Conservation (phyloP, 129 eudicot species). For the Tanacetum coccineum region DNA sequence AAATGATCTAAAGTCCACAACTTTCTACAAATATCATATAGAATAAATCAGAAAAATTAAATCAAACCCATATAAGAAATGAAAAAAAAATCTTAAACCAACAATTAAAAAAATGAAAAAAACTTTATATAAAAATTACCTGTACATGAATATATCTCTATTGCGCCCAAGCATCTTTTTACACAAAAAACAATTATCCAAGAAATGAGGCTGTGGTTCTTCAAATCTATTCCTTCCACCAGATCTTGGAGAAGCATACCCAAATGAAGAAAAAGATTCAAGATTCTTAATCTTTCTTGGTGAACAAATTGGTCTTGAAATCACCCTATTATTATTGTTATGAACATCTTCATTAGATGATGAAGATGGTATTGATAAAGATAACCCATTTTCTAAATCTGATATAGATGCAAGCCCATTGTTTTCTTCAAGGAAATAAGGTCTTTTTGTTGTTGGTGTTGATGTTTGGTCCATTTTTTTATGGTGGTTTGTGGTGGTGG, state of each 20-base stretch:
- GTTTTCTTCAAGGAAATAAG: constrained; percentile 41
- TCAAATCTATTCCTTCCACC: constrained; percentile 45
- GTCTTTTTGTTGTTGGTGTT: constrained; percentile 28
- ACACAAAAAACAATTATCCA: constrained; percentile 45
- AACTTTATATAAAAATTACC: constrained; percentile 22
- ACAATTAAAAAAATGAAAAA: not conserved
- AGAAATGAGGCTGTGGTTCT: constrained; percentile 41
- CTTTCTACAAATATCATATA: too few relatives aligned
- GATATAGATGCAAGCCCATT: constrained; percentile 43
- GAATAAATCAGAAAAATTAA: too few relatives aligned
- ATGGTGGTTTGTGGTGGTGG: constrained; percentile 9
- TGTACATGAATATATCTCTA: constrained; percentile 61
- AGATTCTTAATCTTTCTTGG: constrained; percentile 34
- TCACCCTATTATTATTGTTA: constrained; percentile 25
- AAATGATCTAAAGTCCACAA: too few relatives aligned
- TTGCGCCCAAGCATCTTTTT: constrained; percentile 41
- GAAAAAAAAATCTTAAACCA: not conserved
- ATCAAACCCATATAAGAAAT: constrained; percentile 3
- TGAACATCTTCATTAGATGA: constrained; percentile 23
- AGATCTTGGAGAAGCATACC: constrained; percentile 35
- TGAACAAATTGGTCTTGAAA: constrained; percentile 38
- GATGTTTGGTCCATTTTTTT: constrained; percentile 31
- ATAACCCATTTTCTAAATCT: constrained; percentile 22
- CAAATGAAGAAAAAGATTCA: constrained; percentile 14
- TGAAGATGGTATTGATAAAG: constrained; percentile 11